A percentile compares a stretch with the other conserved stretches of the same genome.
Conservation (phyloP, 768 basidiomycete species). For the Phaeotremella skinneri region DNA sequence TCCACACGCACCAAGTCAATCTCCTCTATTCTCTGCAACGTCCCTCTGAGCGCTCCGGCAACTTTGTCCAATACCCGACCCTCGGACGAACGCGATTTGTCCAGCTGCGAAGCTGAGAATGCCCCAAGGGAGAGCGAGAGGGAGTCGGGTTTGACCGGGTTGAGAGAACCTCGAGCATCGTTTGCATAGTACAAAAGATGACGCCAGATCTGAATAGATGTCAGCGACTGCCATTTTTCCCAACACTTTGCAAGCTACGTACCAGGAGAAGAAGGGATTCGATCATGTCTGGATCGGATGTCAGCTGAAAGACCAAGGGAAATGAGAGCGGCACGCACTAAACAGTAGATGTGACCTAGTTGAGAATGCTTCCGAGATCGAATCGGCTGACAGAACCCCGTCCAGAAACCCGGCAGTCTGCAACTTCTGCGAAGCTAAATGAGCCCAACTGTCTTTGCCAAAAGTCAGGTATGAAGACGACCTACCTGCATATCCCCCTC, state of each 20-base stretch:
- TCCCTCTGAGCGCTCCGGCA: constrained; percentile 26
- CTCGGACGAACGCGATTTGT: constrained; percentile 17
- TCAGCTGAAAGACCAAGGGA: constrained; percentile 1
- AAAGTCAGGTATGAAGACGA: background rate
- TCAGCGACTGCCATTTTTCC: background rate
- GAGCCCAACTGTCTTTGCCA: background rate
- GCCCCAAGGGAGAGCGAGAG: constrained; percentile 29
- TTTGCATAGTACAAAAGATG: constrained; percentile 45
- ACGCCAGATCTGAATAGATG: constrained; percentile 27
- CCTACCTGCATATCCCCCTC: constrained; percentile 26
- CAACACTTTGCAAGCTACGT: background rate
- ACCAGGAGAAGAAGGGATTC: constrained; percentile 39
- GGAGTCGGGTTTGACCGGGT: constrained; percentile 35
- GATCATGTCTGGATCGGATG: constrained; percentile 30
- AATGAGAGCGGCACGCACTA: constrained; percentile 26
- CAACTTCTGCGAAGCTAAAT: constrained; percentile 19
- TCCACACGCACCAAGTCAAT: constrained; percentile 35
- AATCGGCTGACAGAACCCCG: constrained; percentile 14
- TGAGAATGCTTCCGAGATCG: constrained; percentile 18
- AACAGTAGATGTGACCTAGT: constrained; percentile 24
- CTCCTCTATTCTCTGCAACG: constrained; percentile 34
- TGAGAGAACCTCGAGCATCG: constrained; percentile 25
- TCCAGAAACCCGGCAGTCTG: constrained; percentile 15
- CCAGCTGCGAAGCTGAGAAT: constrained; percentile 21
- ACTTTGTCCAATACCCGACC: constrained; percentile 26